A percentile compares a stretch with the other conserved stretches of the same genome.
phyloP scores from a whole-genome alignment of 2,329 filamentous ascomycete genomes.

The Dactylonectria macrodidyma region DNA sequence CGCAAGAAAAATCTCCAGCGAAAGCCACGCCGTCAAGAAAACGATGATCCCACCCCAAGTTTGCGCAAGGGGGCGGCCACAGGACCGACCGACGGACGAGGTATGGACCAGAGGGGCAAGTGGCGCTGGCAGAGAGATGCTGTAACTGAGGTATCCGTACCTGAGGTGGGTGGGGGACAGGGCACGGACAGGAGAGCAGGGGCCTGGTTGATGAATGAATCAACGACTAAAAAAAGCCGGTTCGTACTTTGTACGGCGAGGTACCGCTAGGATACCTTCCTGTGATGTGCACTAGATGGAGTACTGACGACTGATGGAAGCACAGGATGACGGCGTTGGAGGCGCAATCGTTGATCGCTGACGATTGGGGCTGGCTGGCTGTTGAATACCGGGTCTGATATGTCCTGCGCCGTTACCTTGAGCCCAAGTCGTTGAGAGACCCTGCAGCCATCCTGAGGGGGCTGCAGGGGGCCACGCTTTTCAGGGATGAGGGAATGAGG shows the following conservation, averaged over 20 bases:
- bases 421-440: background rate
- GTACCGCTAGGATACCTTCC: background rate
- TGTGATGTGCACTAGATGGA: background rate
- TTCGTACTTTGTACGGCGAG: background rate
- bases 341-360: background rate
- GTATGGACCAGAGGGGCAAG: conserved; percentile 4
- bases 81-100: background rate
- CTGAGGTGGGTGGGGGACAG: background rate
- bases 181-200: conserved; percentile 4
- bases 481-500: background rate
- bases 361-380: background rate
- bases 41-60: conserved; percentile 30
- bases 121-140: conserved; percentile 5
- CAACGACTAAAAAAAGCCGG: background rate
- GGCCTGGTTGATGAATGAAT: background rate
- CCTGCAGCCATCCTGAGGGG: background rate
- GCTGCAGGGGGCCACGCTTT: background rate
- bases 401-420: background rate
- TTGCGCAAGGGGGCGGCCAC: conserved; percentile 23
- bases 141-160: background rate
- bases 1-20: conserved; percentile 6
- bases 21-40: conserved; percentile 31
- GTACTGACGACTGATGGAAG: background rate
- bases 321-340: background rate
- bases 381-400: background rate